Evolutionary conservation across 306 rosid species (phyloP).

Genomic region (Betula pendula): DNA sequence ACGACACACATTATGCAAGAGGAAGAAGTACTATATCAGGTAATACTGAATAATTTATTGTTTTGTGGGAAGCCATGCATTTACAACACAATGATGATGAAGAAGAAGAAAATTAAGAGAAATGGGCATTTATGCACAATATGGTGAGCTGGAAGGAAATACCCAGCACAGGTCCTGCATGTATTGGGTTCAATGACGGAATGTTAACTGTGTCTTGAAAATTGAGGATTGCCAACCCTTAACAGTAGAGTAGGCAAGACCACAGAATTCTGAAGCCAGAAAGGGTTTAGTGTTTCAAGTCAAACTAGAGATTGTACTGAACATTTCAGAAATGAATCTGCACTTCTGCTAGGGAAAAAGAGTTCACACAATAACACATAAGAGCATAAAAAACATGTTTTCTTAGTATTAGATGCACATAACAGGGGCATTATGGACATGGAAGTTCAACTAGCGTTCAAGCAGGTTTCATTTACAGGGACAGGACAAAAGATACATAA

Average conservation of each 20-base stretch:
- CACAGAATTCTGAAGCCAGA: background rate
- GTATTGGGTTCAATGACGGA: too few species aligned
- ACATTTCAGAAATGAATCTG: background rate
- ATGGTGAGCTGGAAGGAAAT: too few species aligned
- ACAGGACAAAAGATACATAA: background rate
- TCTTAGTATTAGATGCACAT: background rate
- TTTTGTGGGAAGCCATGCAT: too few species aligned
- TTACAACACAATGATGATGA: too few species aligned
- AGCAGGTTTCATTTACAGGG: conserved; percentile 4
- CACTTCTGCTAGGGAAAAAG: background rate
- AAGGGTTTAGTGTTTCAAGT: background rate
- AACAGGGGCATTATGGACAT: conserved; percentile 1
- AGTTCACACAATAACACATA: background rate
- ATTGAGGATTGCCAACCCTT: background rate
- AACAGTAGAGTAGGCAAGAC: background rate
- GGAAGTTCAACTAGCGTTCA: conserved; percentile 1
- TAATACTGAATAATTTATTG: too few species aligned
- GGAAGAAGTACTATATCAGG: too few species aligned
- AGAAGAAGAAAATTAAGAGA: too few species aligned
- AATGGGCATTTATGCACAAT: too few species aligned
- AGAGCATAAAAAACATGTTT: background rate
- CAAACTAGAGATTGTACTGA: background rate
- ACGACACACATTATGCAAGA: too few species aligned
- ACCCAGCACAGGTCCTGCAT: too few species aligned
- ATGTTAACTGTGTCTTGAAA: background rate